Percentiles rank a stretch among this genome's conserved stretches.
phyloP scores from a whole-genome alignment of 106 monocot genomes.

The Apostasia shenzhenica region DNA sequence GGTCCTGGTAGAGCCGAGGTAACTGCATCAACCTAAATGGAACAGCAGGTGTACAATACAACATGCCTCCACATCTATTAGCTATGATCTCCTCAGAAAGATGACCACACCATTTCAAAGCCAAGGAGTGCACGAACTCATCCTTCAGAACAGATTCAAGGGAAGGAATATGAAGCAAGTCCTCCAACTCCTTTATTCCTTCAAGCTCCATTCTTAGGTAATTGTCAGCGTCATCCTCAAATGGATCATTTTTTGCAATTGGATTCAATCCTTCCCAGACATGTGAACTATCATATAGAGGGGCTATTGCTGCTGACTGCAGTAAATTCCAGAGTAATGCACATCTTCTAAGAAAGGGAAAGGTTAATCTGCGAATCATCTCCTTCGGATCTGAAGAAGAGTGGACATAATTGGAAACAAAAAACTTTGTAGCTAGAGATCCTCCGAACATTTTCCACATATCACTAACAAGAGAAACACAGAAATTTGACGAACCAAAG shows the following conservation, averaged over 20 bases:
- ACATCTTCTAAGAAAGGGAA: conserved; percentile 85
- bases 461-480: conserved; percentile 36
- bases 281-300: conserved; percentile 31
- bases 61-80: conserved; percentile 23
- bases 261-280: conserved; percentile 32
- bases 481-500: conserved; percentile 43
- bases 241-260: conserved; percentile 6
- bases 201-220: conserved; percentile 36
- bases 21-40: conserved; percentile 79
- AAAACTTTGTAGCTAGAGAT: conserved; percentile 37
- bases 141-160: conserved; percentile 56
- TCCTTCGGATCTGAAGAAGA: conserved; percentile 48
- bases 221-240: conserved; percentile 14
- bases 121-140: conserved; percentile 40
- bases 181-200: conserved; percentile 58
- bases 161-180: conserved; percentile 55
- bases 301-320: conserved; percentile 24
- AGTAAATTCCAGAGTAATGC: conserved; percentile 70
- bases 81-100: conserved; percentile 37
- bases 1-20: conserved; percentile 76
- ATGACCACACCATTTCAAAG: conserved; percentile 75
- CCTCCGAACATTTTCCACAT: conserved; percentile 46
- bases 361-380: conserved; percentile 69
- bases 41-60: conserved; percentile 66
- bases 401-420: conserved; percentile 58